Conservation (phyloP, 2,329 filamentous ascomycete species). For the Monilinia fructigena region DNA sequence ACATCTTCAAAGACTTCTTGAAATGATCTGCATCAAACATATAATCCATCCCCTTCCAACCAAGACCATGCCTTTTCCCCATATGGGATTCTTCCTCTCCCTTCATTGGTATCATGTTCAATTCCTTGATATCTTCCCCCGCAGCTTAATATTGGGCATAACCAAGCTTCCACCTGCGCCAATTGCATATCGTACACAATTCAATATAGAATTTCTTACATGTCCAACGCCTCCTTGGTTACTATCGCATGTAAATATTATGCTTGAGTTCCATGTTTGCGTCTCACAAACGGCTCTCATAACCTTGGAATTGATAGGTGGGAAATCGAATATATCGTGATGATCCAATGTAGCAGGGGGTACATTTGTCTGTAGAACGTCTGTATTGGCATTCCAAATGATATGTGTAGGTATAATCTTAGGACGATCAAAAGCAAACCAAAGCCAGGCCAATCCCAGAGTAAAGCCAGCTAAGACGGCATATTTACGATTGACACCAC, state of each 20-base stretch:
- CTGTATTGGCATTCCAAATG: constrained; percentile 21
- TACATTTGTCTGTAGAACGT: constrained; percentile 3
- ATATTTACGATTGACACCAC: constrained; percentile 30
- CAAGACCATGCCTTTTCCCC: constrained; percentile 32
- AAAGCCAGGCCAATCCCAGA: constrained; percentile 32
- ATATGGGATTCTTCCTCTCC: constrained; percentile 25
- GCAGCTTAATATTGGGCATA: constrained; percentile 42
- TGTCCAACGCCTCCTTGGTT: constrained; percentile 45
- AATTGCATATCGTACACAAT: constrained; percentile 45
- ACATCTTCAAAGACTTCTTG: constrained; percentile 31
- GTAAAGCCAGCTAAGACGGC: constrained; percentile 25
- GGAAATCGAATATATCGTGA: constrained; percentile 42
- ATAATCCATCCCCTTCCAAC: constrained; percentile 36
- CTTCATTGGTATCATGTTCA: constrained; percentile 22
- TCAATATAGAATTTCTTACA: constrained; percentile 45
- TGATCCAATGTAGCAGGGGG: background rate
- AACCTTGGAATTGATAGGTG: constrained; percentile 41
- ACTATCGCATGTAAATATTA: constrained; percentile 45
- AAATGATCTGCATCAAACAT: constrained; percentile 38
- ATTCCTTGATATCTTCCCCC: constrained; percentile 39
- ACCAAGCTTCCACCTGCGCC: constrained; percentile 42
- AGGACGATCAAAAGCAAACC: constrained; percentile 31
- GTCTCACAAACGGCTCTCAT: constrained; percentile 41
- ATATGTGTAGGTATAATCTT: constrained; percentile 22
- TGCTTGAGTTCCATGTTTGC: constrained; percentile 40